Evolutionary conservation across 208 protist species (phyloP).

Genomic region (Balamuthia mandrillaris): DNA sequence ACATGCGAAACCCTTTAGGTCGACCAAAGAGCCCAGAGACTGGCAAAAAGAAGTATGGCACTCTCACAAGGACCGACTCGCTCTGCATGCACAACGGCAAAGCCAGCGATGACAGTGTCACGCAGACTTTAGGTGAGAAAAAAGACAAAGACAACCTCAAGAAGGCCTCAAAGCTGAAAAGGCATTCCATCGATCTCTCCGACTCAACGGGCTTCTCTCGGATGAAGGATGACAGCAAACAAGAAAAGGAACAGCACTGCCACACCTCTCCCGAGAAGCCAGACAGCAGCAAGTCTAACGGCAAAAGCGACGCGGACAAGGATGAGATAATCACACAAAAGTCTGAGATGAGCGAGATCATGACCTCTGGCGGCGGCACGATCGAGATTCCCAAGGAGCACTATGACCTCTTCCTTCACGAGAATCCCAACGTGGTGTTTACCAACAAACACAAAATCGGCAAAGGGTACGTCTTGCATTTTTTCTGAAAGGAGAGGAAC

Average conservation of each 20-base stretch:
- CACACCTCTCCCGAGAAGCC: background rate
- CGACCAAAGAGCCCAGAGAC: background rate
- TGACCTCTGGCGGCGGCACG: background rate
- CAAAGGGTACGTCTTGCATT: background rate
- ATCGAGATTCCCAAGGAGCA: background rate
- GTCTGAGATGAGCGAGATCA: too few relatives aligned
- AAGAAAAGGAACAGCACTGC: background rate
- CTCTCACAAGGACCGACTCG: background rate
- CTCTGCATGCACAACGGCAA: background rate
- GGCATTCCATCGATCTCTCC: background rate
- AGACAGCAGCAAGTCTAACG: background rate
- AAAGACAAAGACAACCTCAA: too few relatives aligned
- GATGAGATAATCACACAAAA: too few relatives aligned
- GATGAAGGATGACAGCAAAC: background rate
- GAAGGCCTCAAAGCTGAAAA: too few relatives aligned
- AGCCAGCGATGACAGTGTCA: background rate
- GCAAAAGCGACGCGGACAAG: background rate
- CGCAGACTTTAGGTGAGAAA: too few relatives aligned
- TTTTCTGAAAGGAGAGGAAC: background rate
- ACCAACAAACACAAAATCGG: conserved; percentile 4
- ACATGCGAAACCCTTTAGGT: background rate
- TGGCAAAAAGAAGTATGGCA: background rate
- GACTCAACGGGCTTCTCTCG: background rate
- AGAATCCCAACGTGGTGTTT: background rate
- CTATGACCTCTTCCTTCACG: background rate